A percentile compares a stretch with the other conserved stretches of the same genome.
phyloP scores from a whole-genome alignment of 345 rosid genomes.

The Trapa bicornis region DNA sequence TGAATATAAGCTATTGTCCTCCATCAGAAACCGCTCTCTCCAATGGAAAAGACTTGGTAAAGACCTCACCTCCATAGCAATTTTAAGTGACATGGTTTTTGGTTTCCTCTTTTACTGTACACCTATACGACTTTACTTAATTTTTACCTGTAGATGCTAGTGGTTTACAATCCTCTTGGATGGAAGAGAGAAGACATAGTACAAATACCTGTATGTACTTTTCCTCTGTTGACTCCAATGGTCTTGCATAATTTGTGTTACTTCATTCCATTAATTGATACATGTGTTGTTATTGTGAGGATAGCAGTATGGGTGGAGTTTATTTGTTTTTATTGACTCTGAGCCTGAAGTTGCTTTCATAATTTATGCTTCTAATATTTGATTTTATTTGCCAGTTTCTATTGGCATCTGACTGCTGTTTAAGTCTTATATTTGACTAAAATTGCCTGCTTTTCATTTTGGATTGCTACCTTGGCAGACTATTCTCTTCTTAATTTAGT shows the following conservation, averaged over 20 bases:
- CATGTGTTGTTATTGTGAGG: background rate
- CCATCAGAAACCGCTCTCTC: constrained; percentile 57
- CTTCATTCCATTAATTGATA: background rate
- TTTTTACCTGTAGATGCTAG: constrained; percentile 34
- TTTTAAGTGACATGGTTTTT: background rate
- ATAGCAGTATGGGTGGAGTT: background rate
- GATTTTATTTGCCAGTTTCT: background rate
- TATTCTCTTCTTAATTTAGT: constrained; percentile 2
- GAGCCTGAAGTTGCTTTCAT: background rate
- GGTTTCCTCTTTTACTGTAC: constrained; percentile 10
- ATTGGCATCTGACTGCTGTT: background rate
- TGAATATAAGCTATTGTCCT: constrained; percentile 91
- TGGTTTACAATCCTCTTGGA: constrained; percentile 89
- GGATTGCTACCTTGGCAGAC: background rate
- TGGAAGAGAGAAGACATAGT: constrained; percentile 83
- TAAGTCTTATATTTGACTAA: background rate
- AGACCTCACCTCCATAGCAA: constrained; percentile 6
- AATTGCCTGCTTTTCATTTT: background rate
- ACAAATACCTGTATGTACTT: constrained; percentile 70
- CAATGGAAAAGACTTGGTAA: constrained; percentile 64
- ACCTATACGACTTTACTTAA: constrained; percentile 9
- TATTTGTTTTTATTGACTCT: background rate
- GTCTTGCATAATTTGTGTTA: background rate
- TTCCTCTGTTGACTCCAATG: background rate
- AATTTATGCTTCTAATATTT: background rate